These are phyloP conservation scores for Akebia trifoliata DNA, from an alignment of 164 flowering plant species.

Conservation along the genomic window DNA sequence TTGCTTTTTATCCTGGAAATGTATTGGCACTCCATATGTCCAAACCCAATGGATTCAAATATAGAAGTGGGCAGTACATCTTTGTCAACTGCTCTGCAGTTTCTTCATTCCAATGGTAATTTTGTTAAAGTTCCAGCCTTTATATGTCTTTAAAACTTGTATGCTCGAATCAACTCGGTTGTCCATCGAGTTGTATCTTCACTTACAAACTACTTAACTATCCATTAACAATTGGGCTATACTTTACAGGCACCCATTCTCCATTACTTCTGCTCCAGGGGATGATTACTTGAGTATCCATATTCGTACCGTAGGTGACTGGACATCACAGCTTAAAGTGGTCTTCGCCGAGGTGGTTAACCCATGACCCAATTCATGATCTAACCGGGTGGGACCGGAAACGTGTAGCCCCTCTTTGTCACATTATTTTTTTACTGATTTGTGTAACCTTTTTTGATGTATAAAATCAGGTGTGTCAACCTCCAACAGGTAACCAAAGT, in stretches of 20 bases:
- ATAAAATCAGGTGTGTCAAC: constrained; percentile 44
- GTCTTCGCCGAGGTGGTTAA: constrained; percentile 60
- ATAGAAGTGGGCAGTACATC: constrained; percentile 64
- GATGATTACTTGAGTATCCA: constrained; percentile 63
- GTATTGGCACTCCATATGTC: constrained; percentile 54
- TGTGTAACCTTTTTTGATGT: no score
- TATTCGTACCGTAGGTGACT: constrained; percentile 61
- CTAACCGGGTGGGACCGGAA: no score
- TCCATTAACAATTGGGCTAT: no score
- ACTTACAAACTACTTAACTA: no score
- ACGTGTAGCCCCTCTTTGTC: no score
- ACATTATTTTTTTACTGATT: no score
- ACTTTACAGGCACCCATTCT: constrained; percentile 78
- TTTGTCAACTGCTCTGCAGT: constrained; percentile 56
- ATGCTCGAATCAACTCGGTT: no score
- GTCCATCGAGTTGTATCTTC: no score
- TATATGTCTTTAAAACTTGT: no score
- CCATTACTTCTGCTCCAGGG: constrained; percentile 70
- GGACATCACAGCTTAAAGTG: constrained; percentile 53
- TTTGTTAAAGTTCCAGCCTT: no score
- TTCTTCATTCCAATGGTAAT: constrained; percentile 58
- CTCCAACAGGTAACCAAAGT: constrained; percentile 44
- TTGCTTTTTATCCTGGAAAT: constrained; percentile 64
- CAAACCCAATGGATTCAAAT: constrained; percentile 56
- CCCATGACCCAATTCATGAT: no score